Evolutionary conservation across 768 basidiomycete species (phyloP), one percentile per base, ranked within the genome.

Genomic region (Chlorophyllum brunneum): DNA sequence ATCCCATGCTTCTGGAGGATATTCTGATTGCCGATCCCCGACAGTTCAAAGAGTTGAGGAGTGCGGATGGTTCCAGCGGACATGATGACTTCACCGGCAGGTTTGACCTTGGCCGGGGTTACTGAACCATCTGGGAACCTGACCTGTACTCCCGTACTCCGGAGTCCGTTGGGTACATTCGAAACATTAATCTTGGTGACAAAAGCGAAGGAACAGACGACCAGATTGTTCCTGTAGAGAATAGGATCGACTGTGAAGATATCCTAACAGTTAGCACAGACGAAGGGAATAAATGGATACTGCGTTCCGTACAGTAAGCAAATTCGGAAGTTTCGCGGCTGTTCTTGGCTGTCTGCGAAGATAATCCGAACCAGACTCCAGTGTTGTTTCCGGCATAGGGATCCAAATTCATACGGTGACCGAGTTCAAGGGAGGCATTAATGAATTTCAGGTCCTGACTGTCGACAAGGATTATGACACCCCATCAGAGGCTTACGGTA

Each of bases 41-140:
- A 81, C 6, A 75, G 69, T 67, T 80, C 67, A n/a, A 86, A 67
- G n/a, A 84, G 67, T 6, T 80, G 76, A 3, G 83, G 78, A 45
- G 70, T 76, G 22, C 79, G 78, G 42, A 78, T 66, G 6, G 77
- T 69, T 45, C 82, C 82, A 22, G 73, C 78, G 11, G 75, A 61
- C 24, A 81, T 60, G 44, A 86, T 73, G 37, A 82, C 84, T 29
- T 59, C 56, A 10, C 37, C 51, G 2, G 13, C 4, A n/a, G 13
- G 42, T 18, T 61, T 40, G 7, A 67, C 62, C 23, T 55, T 51
- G 8, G 44, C 41, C 18, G 51, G 24, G 6, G 36, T 24, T 7
- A 34, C 36, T 11, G 51, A 48, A 8, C 48, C 46, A 40, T 48
- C 48, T 10, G 48, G 44, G 42, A 44, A 57, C 30, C 40, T 44